Evolutionary conservation across 257 asterid species (phyloP).

Genomic region (Nicotiana tabacum): DNA sequence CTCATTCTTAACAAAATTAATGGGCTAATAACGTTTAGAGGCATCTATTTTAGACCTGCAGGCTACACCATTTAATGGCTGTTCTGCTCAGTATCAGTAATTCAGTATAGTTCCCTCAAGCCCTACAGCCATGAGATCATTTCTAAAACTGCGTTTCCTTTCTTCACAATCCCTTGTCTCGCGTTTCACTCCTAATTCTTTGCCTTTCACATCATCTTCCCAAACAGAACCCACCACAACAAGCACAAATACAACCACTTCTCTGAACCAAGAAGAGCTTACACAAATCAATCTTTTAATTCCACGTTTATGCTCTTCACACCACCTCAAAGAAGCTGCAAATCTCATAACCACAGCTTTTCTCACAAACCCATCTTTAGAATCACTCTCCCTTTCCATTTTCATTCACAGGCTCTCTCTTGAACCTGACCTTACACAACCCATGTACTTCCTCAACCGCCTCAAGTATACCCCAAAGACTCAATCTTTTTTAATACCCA

Average conservation of each 20-base stretch:
- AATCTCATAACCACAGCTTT: conserved; percentile 45
- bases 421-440: conserved; percentile 45
- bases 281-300: conserved; percentile 43
- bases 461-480: conserved; percentile 33
- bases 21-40: too few species aligned
- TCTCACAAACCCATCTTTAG: conserved; percentile 36
- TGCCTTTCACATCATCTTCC: conserved; percentile 4
- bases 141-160: conserved; percentile 27
- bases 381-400: conserved; percentile 35
- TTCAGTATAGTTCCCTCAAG: background rate
- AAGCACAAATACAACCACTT: background rate
- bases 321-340: conserved; percentile 44
- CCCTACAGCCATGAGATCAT: conserved; percentile 4
- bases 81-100: background rate
- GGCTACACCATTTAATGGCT: background rate
- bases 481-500: conserved; percentile 19
- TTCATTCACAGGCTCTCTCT: conserved; percentile 31
- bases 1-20: too few species aligned
- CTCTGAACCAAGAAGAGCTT: conserved; percentile 35
- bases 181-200: conserved; percentile 7
- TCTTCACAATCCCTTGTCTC: conserved; percentile 4
- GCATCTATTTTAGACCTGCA: too few species aligned
- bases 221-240: background rate
- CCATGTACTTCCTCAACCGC: conserved; percentile 54
- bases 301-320: conserved; percentile 46